These are phyloP conservation scores for Endoconidiophora laricicola DNA, from an alignment of 2,329 filamentous ascomycete species.

Conservation along the genomic window DNA sequence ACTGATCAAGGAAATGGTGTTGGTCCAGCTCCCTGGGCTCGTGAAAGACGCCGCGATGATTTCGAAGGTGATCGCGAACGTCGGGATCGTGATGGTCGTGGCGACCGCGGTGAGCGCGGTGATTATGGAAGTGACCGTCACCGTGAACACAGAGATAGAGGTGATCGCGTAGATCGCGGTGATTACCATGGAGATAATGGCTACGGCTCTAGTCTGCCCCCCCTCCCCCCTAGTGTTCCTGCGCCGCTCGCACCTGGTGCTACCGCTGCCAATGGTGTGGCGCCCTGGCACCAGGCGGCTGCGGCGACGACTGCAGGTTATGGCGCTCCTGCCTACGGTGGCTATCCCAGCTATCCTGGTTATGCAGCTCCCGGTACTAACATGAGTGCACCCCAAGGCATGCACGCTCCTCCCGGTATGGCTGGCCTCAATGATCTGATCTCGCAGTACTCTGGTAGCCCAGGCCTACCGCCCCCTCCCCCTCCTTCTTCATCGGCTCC, in stretches of 20 bases:
- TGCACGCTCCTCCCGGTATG: conserved; percentile 34
- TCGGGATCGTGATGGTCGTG: conserved; percentile 19
- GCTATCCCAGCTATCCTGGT: conserved; percentile 30
- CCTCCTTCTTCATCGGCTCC: conserved; percentile 35
- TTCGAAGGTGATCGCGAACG: conserved; percentile 25
- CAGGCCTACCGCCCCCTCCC: conserved; percentile 37
- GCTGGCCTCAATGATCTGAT: conserved; percentile 45
- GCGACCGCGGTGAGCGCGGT: conserved; percentile 6
- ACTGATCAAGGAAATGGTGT: conserved; percentile 27
- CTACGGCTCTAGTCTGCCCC: conserved; percentile 13
- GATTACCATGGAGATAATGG: conserved; percentile 15
- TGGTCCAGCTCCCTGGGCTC: conserved; percentile 42
- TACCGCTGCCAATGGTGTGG: conserved; percentile 16
- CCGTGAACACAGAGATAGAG: conserved; percentile 9
- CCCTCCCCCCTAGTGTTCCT: conserved; percentile 13
- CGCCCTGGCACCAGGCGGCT: conserved; percentile 44
- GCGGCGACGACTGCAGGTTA: background rate
- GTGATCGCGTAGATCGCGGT: conserved; percentile 16
- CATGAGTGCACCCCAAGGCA: conserved; percentile 22
- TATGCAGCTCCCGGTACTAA: conserved; percentile 37
- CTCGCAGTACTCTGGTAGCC: conserved; percentile 43
- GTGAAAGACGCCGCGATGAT: conserved; percentile 38
- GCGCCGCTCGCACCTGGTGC: conserved; percentile 22
- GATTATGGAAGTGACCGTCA: conserved; percentile 18
- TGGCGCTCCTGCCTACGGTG: conserved; percentile 39